Evolutionary conservation across 306 rosid species (phyloP), one percentile per base, ranked within the genome.

Genomic region (Fragaria nilgerrensis): DNA sequence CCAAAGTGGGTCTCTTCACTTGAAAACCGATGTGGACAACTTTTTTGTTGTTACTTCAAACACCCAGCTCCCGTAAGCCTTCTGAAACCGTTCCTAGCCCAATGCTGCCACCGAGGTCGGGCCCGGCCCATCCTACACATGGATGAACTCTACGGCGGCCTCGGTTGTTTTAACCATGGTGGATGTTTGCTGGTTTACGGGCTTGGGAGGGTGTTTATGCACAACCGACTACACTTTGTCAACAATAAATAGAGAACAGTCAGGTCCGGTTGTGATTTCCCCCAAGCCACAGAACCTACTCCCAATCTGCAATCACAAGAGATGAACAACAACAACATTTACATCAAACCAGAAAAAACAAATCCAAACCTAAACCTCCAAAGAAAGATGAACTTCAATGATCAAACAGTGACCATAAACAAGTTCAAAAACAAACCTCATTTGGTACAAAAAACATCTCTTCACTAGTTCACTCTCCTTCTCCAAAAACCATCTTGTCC

Each of bases 401-500:
- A 49, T 64, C 74, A 7, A 45, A 22, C 9, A 32, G 11, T 34
- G 73, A 82, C 25, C 41, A 59, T 47, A 43, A 43, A 64, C 15
- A 36, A 50, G 59, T 61, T 47, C 41, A 67, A 67, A 37, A 62
- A 65, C 81, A 84, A 80, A 92, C 99, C 99, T 90, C 86, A 73
- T 87, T 83, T 48, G 87, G 84, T 77, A 88, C 79, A 45, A 72
- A 49, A 37, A 79, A 37, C 61, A 95, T 84, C 79, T 95, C 97
- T 76, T 88, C 86, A 2, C 82, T 58, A 27, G 27, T 27, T 27
- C 27, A 27, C 27, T 1, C 25, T 90, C 96, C 82, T 85, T 78
- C 11, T 48, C 75, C 20, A 69, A 75, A 83, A 95, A 95, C 97
- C 99, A 95, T 78, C 92, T 91, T 37, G 58, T 49, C 80, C 82